Conservation (phyloP, 192 early-diverging fungal genomes). For the Gamsiella multidivaricata region DNA sequence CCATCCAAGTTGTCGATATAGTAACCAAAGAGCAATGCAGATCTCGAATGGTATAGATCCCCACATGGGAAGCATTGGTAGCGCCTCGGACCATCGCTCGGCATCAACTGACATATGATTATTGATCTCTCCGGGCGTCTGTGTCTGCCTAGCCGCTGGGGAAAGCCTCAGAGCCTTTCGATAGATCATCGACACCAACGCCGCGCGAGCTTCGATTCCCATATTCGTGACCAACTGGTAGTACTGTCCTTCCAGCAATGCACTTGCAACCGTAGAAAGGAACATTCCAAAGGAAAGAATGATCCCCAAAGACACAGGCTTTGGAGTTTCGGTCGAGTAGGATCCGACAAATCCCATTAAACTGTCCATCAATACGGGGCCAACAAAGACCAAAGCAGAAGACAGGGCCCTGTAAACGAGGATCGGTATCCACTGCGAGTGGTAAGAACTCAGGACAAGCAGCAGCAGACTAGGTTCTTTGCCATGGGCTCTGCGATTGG, state of each 20-base stretch:
- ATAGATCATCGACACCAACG: conserved; percentile 45
- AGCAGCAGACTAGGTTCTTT: conserved; percentile 10
- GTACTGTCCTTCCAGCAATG: background rate
- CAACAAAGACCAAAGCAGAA: conserved; percentile 11
- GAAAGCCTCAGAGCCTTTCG: conserved; percentile 40
- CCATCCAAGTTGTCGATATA: conserved; percentile 47
- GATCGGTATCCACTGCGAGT: conserved; percentile 22
- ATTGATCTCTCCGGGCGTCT: conserved; percentile 43
- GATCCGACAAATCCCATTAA: conserved; percentile 13
- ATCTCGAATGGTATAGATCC: conserved; percentile 28
- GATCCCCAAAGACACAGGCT: conserved; percentile 18
- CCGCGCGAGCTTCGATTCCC: background rate
- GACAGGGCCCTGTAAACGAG: conserved; percentile 6
- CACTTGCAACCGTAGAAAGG: conserved; percentile 8
- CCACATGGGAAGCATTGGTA: conserved; percentile 3
- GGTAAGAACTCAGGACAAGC: background rate
- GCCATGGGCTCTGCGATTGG: conserved; percentile 11
- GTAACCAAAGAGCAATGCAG: conserved; percentile 25
- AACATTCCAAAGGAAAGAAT: conserved; percentile 34
- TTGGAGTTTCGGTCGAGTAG: conserved; percentile 6
- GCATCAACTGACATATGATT: conserved; percentile 51
- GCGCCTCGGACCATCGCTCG: conserved; percentile 29
- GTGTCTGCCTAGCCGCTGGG: conserved; percentile 15
- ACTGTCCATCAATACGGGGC: conserved; percentile 19
- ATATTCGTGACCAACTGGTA: background rate